Percentiles rank a stretch among this genome's conserved stretches.
phyloP scores from a whole-genome alignment of 140 eudicot species.

The Stevia rebaudiana region DNA sequence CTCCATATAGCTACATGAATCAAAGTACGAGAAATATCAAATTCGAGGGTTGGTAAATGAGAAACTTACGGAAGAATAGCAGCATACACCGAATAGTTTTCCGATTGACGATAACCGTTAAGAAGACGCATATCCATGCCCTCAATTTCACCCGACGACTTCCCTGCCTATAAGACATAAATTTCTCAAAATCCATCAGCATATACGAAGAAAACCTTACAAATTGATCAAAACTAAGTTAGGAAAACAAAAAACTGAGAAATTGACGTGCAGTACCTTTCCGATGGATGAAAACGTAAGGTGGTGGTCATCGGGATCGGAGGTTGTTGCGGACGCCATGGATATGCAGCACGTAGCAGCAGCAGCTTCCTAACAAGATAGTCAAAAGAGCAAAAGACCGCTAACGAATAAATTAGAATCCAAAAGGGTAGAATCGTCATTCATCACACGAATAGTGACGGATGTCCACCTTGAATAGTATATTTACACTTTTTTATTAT shows the following conservation, averaged over 20 bases:
- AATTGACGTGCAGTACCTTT: constrained; percentile 29
- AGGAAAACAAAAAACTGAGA: not conserved
- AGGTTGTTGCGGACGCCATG: constrained; percentile 33
- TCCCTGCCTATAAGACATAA: constrained; percentile 33
- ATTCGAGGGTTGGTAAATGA: not conserved
- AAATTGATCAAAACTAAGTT: not conserved
- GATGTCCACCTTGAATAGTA: too few species aligned
- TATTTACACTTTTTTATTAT: too few species aligned
- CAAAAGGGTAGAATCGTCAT: constrained; percentile 9
- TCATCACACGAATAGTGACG: not conserved
- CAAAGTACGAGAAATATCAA: constrained; percentile 2
- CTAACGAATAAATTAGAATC: constrained; percentile 19
- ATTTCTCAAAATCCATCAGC: not conserved
- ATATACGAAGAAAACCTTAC: not conserved
- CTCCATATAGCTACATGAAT: not conserved
- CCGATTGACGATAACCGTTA: constrained; percentile 26
- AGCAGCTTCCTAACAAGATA: constrained; percentile 7
- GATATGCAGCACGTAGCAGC: constrained; percentile 24
- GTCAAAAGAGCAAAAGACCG: constrained; percentile 20
- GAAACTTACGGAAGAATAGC: constrained; percentile 67
- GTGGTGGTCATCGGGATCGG: constrained; percentile 40
- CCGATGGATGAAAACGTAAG: constrained; percentile 44
- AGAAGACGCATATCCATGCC: constrained; percentile 46
- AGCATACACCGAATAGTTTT: constrained; percentile 47
- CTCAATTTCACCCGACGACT: constrained; percentile 44